Percentiles rank a stretch among this genome's conserved stretches.
phyloP scores from a whole-genome alignment of 2,329 filamentous ascomycete genomes.

The Epichloe uncinata region DNA sequence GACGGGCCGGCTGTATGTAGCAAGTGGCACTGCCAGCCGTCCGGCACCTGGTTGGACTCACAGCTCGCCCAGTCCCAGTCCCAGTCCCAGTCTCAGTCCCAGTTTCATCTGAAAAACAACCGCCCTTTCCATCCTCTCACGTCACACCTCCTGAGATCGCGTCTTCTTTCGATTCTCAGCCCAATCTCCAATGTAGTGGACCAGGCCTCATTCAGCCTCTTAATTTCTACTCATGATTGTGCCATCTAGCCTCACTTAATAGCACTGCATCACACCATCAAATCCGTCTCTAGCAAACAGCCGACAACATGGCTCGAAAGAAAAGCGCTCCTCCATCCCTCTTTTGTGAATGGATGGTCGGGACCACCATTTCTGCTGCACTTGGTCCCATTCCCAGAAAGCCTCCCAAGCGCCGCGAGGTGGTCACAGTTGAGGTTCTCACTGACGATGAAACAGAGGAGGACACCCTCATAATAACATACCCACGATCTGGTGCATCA shows the following conservation, averaged over 20 bases:
- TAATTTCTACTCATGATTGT: neutral
- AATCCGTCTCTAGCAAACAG: neutral
- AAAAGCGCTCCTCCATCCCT: neutral
- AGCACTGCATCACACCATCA: neutral
- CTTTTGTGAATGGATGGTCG: slow-evolving; percentile 30
- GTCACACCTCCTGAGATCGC: neutral
- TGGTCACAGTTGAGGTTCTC: slow-evolving; percentile 28
- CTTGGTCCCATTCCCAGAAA: slow-evolving; percentile 16
- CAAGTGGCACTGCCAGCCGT: neutral
- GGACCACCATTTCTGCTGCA: slow-evolving; percentile 20
- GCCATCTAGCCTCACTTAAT: neutral
- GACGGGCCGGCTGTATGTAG: too few relatives aligned
- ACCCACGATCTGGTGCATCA: slow-evolving; percentile 26
- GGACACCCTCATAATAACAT: slow-evolving; percentile 35
- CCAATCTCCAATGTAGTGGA: too few relatives aligned
- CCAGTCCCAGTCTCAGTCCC: too few relatives aligned
- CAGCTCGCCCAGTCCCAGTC: neutral
- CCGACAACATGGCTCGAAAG: neutral
- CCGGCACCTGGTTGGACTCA: neutral
- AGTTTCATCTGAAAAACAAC: too few relatives aligned
- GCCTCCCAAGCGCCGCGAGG: slow-evolving; percentile 14
- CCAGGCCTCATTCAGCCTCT: neutral
- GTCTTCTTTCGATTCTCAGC: neutral
- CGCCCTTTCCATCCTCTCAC: neutral
- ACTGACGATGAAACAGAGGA: slow-evolving; percentile 39